phyloP scores from a whole-genome alignment of 2,329 filamentous ascomycete species.

The Diplodia scrobiculata region DNA sequence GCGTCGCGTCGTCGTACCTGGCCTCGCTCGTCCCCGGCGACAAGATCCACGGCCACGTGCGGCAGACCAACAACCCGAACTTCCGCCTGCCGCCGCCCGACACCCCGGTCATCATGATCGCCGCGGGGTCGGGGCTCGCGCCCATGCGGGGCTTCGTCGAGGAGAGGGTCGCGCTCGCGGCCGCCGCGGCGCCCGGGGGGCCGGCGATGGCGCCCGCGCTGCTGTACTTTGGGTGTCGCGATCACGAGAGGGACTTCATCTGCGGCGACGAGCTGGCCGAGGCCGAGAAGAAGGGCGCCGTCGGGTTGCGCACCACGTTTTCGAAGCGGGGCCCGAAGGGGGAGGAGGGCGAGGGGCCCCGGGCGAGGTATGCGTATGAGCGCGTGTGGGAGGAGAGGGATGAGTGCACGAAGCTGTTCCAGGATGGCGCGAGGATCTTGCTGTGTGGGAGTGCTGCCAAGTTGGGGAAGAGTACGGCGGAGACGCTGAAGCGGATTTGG shows the following conservation, averaged over 20 bases:
- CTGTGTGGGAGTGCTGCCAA: slow-evolving; percentile 61
- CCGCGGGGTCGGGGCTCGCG: slow-evolving; percentile 39
- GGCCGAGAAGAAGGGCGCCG: slow-evolving; percentile 32
- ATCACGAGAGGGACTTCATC: slow-evolving; percentile 57
- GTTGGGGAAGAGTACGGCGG: slow-evolving; percentile 44
- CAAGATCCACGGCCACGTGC: slow-evolving; percentile 41
- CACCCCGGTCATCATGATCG: slow-evolving; percentile 53
- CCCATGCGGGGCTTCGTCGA: slow-evolving; percentile 41
- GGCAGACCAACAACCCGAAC: slow-evolving; percentile 36
- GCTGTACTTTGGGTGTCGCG: slow-evolving; percentile 64
- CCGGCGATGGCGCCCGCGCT: slow-evolving; percentile 59
- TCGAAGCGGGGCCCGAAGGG: slow-evolving; percentile 58
- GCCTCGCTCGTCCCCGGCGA: slow-evolving; percentile 39
- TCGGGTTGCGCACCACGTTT: background rate
- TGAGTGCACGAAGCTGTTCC: slow-evolving; percentile 47
- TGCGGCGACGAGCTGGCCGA: slow-evolving; percentile 61
- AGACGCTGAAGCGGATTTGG: slow-evolving; percentile 37
- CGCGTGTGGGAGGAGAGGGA: slow-evolving; percentile 51
- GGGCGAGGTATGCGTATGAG: slow-evolving; percentile 51
- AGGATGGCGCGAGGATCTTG: slow-evolving; percentile 57
- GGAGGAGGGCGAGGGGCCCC: background rate
- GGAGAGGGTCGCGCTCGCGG: slow-evolving; percentile 34
- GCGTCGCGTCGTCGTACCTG: slow-evolving; percentile 45
- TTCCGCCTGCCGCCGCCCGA: slow-evolving; percentile 45
- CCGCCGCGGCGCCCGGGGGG: slow-evolving; percentile 13